Evolutionary conservation across 2,329 filamentous ascomycete genomes (phyloP).

Genomic region (Cladophialophora immunda): DNA sequence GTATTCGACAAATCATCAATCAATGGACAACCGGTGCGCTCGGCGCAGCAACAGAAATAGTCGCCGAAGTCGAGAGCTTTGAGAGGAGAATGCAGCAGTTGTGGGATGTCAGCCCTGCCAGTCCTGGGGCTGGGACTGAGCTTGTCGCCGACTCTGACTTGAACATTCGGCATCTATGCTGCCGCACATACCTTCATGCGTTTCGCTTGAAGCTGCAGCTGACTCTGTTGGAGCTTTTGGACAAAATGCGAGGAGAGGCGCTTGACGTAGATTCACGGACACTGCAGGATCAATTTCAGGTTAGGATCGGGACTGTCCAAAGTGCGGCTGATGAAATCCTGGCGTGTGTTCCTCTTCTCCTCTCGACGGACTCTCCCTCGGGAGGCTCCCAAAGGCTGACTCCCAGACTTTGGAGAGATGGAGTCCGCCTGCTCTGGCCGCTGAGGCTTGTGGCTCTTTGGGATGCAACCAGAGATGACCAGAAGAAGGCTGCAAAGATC

Average conservation of each 20-base stretch:
- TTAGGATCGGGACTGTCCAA: conserved; percentile 14
- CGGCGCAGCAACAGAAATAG: conserved; percentile 1
- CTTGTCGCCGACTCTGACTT: neutral
- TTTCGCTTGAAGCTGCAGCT: conserved; percentile 33
- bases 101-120: neutral
- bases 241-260: conserved; percentile 6
- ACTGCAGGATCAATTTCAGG: conserved; percentile 16
- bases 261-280: neutral
- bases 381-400: neutral
- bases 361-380: neutral
- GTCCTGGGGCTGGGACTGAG: neutral
- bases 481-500: conserved; percentile 10
- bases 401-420: conserved; percentile 31
- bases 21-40: neutral
- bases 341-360: conserved; percentile 13
- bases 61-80: conserved; percentile 22
- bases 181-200: conserved; percentile 30
- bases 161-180: conserved; percentile 20
- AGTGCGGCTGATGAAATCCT: conserved; percentile 27
- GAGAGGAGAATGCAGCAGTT: conserved; percentile 18
- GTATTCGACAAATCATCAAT: conserved; percentile 19
- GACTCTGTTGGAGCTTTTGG: conserved; percentile 24
- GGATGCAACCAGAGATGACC: conserved; percentile 21
- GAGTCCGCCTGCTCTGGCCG: conserved; percentile 36
- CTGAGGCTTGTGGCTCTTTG: conserved; percentile 27